Conservation (phyloP, 345 rosid genomes). For the Pistacia atlantica region DNA sequence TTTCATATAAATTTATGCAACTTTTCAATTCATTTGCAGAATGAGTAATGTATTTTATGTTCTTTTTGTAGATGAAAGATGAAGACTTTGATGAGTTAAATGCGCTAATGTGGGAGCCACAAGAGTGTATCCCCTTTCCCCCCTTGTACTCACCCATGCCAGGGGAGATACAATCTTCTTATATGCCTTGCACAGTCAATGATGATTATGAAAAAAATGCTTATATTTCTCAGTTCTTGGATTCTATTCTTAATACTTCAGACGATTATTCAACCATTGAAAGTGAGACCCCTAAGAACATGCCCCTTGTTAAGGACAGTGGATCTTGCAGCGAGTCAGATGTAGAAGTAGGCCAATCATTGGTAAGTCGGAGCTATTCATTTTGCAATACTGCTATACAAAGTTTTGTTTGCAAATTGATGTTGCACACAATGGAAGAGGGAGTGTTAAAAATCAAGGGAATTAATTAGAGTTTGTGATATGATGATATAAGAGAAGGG, state of each 20-base stretch:
- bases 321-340: slow-evolving; percentile 22
- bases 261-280: slow-evolving; percentile 33
- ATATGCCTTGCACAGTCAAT: slow-evolving; percentile 24
- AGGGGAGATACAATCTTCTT: slow-evolving; percentile 39
- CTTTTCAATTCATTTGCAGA: background rate
- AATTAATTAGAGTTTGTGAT: too few relatives aligned
- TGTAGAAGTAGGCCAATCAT: slow-evolving; percentile 13
- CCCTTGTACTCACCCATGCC: slow-evolving; percentile 48
- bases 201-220: background rate
- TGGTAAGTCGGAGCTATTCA: slow-evolving; percentile 29
- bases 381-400: too few relatives aligned
- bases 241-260: slow-evolving; percentile 42
- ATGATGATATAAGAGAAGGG: too few relatives aligned
- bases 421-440: too few relatives aligned
- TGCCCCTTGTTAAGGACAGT: slow-evolving; percentile 13
- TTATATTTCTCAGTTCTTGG: slow-evolving; percentile 30
- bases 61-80: slow-evolving; percentile 31
- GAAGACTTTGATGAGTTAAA: slow-evolving; percentile 14
- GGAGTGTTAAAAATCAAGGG: too few relatives aligned
- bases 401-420: too few relatives aligned
- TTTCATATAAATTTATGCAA: too few relatives aligned
- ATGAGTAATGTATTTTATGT: background rate
- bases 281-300: slow-evolving; percentile 11
- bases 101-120: slow-evolving; percentile 28
- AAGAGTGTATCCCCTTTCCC: slow-evolving; percentile 41